A percentile compares a stretch with the other conserved stretches of the same genome.
Evolutionary conservation across 2,329 filamentous ascomycete species (phyloP).

Genomic region (Sarocladium brachiariae): DNA sequence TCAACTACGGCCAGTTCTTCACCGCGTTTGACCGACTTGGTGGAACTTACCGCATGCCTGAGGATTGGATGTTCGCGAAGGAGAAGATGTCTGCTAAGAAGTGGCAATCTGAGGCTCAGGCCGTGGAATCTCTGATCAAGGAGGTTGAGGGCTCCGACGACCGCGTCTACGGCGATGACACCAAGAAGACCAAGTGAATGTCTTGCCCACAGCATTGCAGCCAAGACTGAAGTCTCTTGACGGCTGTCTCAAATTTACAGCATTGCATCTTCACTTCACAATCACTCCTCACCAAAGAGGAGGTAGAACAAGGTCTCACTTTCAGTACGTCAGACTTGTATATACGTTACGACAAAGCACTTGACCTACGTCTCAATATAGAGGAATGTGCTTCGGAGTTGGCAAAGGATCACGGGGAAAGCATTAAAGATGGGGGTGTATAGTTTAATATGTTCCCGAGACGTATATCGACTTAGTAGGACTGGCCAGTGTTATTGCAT

Average conservation of each 20-base stretch:
- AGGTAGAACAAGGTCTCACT: neutral
- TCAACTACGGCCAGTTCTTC: conserved; percentile 91
- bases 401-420: neutral
- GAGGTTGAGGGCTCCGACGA: conserved; percentile 58
- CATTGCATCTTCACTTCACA: neutral
- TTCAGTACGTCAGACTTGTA: neutral
- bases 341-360: neutral
- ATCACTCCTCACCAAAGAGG: neutral
- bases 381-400: neutral
- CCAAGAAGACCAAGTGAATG: conserved; percentile 37
- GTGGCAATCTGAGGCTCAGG: conserved; percentile 70
- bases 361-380: neutral
- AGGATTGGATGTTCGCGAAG: conserved; percentile 75
- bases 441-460: too few relatives aligned
- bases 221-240: neutral
- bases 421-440: too few relatives aligned
- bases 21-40: conserved; percentile 86
- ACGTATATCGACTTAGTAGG: neutral
- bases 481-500: neutral
- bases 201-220: neutral
- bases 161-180: conserved; percentile 35
- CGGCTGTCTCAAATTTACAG: neutral
- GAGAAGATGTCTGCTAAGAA: conserved; percentile 80
- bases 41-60: conserved; percentile 80
- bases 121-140: conserved; percentile 69